phyloP scores from a whole-genome alignment of 208 protist genomes.

The Acanthamoeba triangularis region DNA sequence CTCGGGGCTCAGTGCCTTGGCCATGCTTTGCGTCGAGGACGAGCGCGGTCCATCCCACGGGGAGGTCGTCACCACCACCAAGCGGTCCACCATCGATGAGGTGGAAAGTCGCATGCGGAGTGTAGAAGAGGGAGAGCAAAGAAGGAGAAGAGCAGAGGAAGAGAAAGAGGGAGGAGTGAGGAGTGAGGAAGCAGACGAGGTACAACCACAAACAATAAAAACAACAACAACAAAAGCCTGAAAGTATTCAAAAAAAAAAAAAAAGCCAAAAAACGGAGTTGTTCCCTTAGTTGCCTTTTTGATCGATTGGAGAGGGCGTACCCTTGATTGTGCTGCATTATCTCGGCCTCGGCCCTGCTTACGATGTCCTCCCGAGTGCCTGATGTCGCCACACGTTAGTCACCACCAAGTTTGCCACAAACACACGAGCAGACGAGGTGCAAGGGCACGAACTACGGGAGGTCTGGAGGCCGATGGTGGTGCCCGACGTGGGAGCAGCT shows the following conservation, averaged over 20 bases:
- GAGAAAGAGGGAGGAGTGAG: not conserved
- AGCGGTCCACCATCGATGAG: not conserved
- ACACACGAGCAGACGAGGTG: not conserved
- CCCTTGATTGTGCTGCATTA: not conserved
- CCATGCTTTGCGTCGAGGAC: not conserved
- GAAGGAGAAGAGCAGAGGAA: too few relatives aligned
- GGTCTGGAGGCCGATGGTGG: not conserved
- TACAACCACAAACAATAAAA: not conserved
- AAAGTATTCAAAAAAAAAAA: not conserved
- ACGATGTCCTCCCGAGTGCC: not conserved
- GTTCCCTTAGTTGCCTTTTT: too few relatives aligned
- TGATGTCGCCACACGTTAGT: not conserved
- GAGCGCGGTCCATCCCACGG: not conserved
- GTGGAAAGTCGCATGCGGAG: not conserved
- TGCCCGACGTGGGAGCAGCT: not conserved
- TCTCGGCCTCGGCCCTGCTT: slow-evolving; percentile 1
- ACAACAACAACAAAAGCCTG: not conserved
- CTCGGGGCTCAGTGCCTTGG: not conserved
- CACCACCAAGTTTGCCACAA: not conserved
- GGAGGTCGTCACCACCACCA: not conserved
- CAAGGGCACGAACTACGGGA: not conserved
- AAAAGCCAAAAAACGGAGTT: not conserved
- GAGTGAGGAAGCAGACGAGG: not conserved
- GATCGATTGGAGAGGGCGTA: too few relatives aligned
- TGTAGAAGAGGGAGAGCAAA: not conserved